Percentiles rank a stretch among this genome's conserved stretches.
Evolutionary conservation across 148 eudicot species (phyloP).

Genomic region (Pouteria glomerata): DNA sequence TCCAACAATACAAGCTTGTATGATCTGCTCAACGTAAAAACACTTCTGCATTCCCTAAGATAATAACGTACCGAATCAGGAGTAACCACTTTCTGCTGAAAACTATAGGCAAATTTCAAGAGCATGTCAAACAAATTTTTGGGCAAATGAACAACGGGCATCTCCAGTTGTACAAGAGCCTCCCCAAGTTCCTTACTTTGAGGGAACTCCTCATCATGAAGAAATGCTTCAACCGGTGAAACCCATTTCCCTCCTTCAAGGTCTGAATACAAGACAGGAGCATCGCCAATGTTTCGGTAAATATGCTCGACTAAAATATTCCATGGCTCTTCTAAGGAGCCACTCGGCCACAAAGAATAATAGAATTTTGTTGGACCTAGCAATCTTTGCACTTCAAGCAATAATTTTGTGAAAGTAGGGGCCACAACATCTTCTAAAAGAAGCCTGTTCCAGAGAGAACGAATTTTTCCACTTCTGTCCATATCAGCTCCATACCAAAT

Average conservation of each 20-base stretch:
- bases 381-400: constrained; percentile 61
- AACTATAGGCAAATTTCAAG: constrained; percentile 39
- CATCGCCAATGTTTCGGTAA: constrained; percentile 48
- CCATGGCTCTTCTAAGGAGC: constrained; percentile 99
- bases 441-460: constrained; percentile 95
- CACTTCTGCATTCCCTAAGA: constrained; percentile 43
- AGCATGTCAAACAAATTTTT: constrained; percentile 60
- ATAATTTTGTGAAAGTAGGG: constrained; percentile 58
- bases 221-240: constrained; percentile 70
- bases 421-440: constrained; percentile 89
- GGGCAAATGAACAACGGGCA: constrained; percentile 75
- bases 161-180: constrained; percentile 73
- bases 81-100: constrained; percentile 70
- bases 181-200: constrained; percentile 60
- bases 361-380: constrained; percentile 63
- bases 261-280: constrained; percentile 66
- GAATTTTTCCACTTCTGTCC: constrained; percentile 96
- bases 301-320: constrained; percentile 67
- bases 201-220: constrained; percentile 66
- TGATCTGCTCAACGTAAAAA: constrained; percentile 39
- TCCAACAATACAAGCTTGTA: constrained; percentile 75
- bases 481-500: constrained; percentile 99
- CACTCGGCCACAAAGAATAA: constrained; percentile 84
- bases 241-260: constrained; percentile 84
- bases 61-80: constrained; percentile 77